phyloP scores from a whole-genome alignment of 768 basidiomycete genomes.

The Amanita phalloides region DNA sequence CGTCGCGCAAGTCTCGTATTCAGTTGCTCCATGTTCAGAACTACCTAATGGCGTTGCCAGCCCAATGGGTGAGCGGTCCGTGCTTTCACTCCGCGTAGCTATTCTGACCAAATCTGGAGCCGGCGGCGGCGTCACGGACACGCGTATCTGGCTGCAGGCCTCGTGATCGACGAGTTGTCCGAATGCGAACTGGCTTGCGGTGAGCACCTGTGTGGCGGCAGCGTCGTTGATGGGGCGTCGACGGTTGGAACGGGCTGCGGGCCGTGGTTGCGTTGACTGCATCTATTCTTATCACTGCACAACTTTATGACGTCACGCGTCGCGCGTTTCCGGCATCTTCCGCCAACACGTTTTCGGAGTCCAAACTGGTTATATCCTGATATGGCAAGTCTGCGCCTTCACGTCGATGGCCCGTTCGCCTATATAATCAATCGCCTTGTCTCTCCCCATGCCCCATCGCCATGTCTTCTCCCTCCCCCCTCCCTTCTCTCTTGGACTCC shows the following conservation, averaged over 20 bases:
- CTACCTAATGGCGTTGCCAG: neutral
- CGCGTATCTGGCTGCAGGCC: neutral
- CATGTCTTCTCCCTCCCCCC: neutral
- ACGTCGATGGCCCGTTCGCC: neutral
- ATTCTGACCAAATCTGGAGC: neutral
- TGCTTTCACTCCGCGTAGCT: neutral
- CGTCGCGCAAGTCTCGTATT: conserved; percentile 1
- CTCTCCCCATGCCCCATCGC: neutral
- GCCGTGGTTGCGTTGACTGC: neutral
- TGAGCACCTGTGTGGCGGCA: neutral
- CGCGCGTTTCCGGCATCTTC: neutral
- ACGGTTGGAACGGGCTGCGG: neutral
- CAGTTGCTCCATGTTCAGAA: neutral
- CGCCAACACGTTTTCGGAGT: conserved; percentile 4
- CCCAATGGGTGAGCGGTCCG: neutral
- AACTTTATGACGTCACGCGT: neutral
- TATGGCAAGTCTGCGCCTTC: neutral
- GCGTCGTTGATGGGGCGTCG: neutral
- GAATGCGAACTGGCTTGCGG: neutral
- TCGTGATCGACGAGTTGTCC: neutral
- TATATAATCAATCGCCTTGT: neutral
- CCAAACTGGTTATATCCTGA: neutral
- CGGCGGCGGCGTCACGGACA: neutral
- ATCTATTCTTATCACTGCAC: neutral
- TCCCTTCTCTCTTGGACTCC: neutral